phyloP scores from a whole-genome alignment of 2,329 filamentous ascomycete genomes.

The Penicillium sp. region DNA sequence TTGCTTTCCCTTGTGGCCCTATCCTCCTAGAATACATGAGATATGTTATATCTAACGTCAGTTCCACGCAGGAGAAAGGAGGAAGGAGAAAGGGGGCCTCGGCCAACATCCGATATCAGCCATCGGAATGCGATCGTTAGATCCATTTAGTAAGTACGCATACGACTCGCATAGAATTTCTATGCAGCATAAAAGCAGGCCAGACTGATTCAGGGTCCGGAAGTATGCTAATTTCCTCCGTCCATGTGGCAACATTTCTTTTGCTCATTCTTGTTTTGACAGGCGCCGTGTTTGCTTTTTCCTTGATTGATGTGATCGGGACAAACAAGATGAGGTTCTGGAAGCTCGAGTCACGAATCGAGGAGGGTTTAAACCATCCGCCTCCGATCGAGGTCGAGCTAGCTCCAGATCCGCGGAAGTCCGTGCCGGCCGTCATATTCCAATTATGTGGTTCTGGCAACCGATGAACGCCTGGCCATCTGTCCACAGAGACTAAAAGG shows the following conservation, averaged over 20 bases:
- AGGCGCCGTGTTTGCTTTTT: not conserved
- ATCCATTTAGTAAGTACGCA: not conserved
- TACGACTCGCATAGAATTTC: conserved; percentile 1
- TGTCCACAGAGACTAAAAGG: not conserved
- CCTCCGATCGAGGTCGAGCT: not conserved
- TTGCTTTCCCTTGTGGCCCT: not conserved
- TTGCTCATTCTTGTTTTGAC: not conserved
- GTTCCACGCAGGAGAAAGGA: not conserved
- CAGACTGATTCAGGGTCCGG: conserved; percentile 2
- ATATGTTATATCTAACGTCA: not conserved
- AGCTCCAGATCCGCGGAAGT: not conserved
- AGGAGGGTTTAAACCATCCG: conserved; percentile 2
- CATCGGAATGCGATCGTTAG: not conserved
- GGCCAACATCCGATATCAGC: not conserved
- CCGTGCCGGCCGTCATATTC: not conserved
- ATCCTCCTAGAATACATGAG: not conserved
- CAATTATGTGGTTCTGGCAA: not conserved
- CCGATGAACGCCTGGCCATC: not conserved
- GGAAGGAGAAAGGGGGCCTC: not conserved
- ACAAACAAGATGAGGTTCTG: not conserved
- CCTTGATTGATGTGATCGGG: not conserved
- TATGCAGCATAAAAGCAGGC: conserved; percentile 1
- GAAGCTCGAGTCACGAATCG: not conserved
- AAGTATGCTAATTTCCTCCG: conserved; percentile 9
- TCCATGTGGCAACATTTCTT: conserved; percentile 11